Evolutionary conservation across 106 monocot species (phyloP).

Genomic region (Dactylorhiza incarnata): DNA sequence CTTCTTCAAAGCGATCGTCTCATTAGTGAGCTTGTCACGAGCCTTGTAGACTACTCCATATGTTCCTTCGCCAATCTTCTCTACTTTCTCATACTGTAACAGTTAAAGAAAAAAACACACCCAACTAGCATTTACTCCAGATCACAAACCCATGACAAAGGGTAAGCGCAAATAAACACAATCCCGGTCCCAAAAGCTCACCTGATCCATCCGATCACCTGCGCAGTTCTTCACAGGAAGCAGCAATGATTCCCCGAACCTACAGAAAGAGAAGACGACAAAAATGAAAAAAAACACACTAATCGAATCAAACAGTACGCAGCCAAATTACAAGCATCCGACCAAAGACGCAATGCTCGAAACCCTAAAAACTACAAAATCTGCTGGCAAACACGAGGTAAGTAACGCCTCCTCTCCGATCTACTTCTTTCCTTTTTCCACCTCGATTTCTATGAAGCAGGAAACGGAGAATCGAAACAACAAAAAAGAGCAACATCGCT

Average conservation of each 20-base stretch:
- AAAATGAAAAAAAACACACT: background rate
- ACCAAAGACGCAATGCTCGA: background rate
- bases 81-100: conserved; percentile 36
- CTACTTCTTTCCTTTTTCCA: background rate
- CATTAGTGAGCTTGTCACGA: conserved; percentile 50
- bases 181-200: background rate
- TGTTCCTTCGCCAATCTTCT: conserved; percentile 75
- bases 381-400: background rate
- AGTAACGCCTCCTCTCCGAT: conserved; percentile 2
- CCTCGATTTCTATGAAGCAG: background rate
- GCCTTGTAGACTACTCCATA: conserved; percentile 93
- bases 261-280: background rate
- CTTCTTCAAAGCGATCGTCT: conserved; percentile 75
- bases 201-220: conserved; percentile 1
- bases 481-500: background rate
- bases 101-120: background rate
- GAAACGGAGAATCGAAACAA: conserved; percentile 1
- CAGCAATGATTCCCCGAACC: background rate
- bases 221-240: conserved; percentile 1
- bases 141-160: background rate
- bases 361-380: background rate
- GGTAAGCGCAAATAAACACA: background rate
- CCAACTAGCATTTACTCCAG: background rate
- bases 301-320: conserved; percentile 1
- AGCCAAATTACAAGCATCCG: background rate